Evolutionary conservation across 2,329 filamentous ascomycete species (phyloP).

Genomic region (Aspergillus caelatus): DNA sequence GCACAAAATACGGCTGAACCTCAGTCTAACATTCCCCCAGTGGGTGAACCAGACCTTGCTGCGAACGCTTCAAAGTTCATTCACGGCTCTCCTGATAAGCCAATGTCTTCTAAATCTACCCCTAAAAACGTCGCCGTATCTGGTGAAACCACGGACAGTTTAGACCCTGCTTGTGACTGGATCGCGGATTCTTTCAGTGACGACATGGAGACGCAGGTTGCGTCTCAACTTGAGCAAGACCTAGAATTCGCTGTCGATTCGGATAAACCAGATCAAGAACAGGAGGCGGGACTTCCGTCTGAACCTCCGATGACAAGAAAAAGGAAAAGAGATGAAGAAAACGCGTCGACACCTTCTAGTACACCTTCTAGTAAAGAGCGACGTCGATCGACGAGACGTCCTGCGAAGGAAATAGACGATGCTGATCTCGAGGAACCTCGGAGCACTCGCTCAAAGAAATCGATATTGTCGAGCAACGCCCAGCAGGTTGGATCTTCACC

Average conservation of each 20-base stretch:
- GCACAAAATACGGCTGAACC: neutral
- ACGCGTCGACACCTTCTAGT: slow-evolving; percentile 15
- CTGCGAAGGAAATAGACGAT: slow-evolving; percentile 19
- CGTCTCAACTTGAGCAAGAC: slow-evolving; percentile 50
- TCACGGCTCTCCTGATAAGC: neutral
- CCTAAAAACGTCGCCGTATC: neutral
- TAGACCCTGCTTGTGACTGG: slow-evolving; percentile 19
- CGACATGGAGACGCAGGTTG: slow-evolving; percentile 47
- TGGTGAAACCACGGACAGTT: neutral
- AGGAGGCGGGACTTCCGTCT: slow-evolving; percentile 5
- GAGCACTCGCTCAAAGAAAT: slow-evolving; percentile 19
- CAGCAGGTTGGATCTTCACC: slow-evolving; percentile 20
- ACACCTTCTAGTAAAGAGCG: slow-evolving; percentile 25
- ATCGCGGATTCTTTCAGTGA: slow-evolving; percentile 41
- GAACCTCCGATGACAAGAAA: slow-evolving; percentile 30
- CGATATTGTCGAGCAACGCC: slow-evolving; percentile 2
- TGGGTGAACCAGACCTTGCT: slow-evolving; percentile 3
- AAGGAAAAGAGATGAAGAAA: slow-evolving; percentile 35
- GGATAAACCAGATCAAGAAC: slow-evolving; percentile 13
- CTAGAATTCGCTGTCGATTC: slow-evolving; percentile 42
- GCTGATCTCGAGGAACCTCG: slow-evolving; percentile 15
- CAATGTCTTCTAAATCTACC: neutral
- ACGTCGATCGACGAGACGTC: slow-evolving; percentile 34
- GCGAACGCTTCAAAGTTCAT: neutral
- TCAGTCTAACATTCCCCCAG: slow-evolving; percentile 7